These are phyloP conservation scores for Podospora pseudoanserina DNA, from an alignment of 495 filamentous ascomycete species.

Conservation along the genomic window DNA sequence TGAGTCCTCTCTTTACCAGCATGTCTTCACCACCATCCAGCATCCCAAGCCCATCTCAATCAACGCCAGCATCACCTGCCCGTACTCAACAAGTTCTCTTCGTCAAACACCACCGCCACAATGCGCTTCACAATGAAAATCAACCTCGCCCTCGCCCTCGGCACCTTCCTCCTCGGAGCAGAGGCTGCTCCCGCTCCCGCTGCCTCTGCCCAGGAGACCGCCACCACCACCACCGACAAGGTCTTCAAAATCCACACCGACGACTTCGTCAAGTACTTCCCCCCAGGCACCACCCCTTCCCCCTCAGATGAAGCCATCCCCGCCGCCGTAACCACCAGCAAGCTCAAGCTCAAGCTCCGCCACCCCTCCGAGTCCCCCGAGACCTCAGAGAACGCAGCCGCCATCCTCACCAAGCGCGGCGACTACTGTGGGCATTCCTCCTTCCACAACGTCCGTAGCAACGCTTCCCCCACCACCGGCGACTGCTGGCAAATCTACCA, in stretches of 20 bases:
- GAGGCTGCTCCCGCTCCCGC: neutral
- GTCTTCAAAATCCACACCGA: neutral
- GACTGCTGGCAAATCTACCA: neutral
- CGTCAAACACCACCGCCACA: neutral
- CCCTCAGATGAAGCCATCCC: neutral
- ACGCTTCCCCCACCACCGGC: neutral
- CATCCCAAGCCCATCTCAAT: neutral
- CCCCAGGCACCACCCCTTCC: neutral
- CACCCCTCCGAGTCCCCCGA: neutral
- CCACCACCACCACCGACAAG: neutral
- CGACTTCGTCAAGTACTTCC: neutral
- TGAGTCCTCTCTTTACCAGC: neutral
- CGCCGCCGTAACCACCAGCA: neutral
- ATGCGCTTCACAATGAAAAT: neutral
- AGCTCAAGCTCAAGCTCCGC: neutral
- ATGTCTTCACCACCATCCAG: neutral
- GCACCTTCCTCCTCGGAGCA: neutral
- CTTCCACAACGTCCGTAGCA: neutral
- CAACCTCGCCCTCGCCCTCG: neutral
- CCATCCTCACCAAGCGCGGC: neutral
- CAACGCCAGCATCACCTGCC: neutral
- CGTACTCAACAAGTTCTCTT: neutral
- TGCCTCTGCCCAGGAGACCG: neutral
- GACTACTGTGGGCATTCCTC: neutral
- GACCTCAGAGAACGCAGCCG: neutral